Base-by-base conservation (phyloP, 2,329 filamentous ascomycete species). In the Teratosphaeria pseudoeucalypti region DNA sequence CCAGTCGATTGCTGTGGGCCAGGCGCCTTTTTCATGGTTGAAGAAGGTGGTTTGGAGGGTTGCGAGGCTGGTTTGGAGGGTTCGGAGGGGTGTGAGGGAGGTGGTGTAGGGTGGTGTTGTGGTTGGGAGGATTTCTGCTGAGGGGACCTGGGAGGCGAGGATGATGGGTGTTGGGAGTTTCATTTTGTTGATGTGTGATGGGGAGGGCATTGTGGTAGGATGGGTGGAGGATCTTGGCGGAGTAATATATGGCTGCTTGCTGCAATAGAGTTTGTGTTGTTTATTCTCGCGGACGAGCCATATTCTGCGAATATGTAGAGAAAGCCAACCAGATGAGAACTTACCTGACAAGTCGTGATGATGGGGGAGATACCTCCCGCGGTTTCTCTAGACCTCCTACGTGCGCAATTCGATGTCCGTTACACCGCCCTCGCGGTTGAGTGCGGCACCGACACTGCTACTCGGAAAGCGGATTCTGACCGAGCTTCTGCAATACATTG, bases 1-100 rank as follows among this genome's bases (percentile, higher is more conserved):
- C 92, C 92, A 97, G 76, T 96, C 92, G 68, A 95, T 96, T 34
- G 89, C 83, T 1, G 81, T 80, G 0, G 91, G 90, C 90, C 92
- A 97, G 29, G 85, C 90, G 11, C 89, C 91, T 39, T 87, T 77
- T 80, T 88, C 88, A 4, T 87, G 75, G 54, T 85, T 81, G 71
- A 94, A 96, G 75, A 90, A 96, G 29, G 81, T 77, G 57, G 83
- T 56, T 62, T 96, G 91, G 80, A 96, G 84, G 6, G 87, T 84
- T 54, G 84, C 79, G 63, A 96, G 79, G 6, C 89, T 87, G 55
- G 81, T 57, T 57, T 73, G 72, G 11, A 78, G 69, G 43, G 75
- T 67, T 34, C 49, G 11, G 2, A 59, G 37, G 12, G 53, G 53
- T 26, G 29, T 37, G 12, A 56, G 11, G 7, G 34, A 11, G 19